A percentile compares a stretch with the other conserved stretches of the same genome.
Conservation (phyloP, 2,329 filamentous ascomycete species). For the Colletotrichum sansevieriae region DNA sequence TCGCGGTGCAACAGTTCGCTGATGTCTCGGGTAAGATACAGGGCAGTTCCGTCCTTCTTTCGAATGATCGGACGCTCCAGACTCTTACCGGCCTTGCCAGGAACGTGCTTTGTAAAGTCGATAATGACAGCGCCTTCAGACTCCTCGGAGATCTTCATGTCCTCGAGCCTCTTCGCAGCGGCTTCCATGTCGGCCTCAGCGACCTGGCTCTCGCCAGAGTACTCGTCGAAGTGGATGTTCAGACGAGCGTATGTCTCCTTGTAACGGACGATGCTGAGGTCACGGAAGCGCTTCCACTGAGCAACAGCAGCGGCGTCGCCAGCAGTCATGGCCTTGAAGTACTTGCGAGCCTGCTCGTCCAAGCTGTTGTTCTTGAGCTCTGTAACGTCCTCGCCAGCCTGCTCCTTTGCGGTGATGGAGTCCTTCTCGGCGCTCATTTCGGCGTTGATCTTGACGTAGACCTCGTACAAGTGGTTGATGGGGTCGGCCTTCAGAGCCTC, state of each 20-base stretch:
- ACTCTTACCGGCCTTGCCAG: conserved; percentile 76
- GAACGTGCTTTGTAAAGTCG: conserved; percentile 77
- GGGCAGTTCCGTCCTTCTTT: conserved; percentile 80
- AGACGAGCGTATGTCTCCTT: conserved; percentile 77
- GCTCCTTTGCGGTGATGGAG: conserved; percentile 68
- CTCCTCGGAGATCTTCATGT: conserved; percentile 75
- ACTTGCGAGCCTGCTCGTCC: conserved; percentile 81
- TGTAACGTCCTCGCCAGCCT: conserved; percentile 63
- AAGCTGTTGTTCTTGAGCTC: conserved; percentile 67
- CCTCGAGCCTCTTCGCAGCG: conserved; percentile 71
- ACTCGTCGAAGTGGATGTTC: conserved; percentile 79
- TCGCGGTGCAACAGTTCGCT: conserved; percentile 77
- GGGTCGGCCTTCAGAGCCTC: conserved; percentile 78
- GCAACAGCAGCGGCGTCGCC: conserved; percentile 71
- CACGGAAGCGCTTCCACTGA: conserved; percentile 75
- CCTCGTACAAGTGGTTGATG: conserved; percentile 85
- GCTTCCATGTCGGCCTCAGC: conserved; percentile 74
- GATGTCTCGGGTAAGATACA: conserved; percentile 84
- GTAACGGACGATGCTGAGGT: conserved; percentile 76
- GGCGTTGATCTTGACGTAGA: conserved; percentile 83
- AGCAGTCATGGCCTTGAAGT: conserved; percentile 80
- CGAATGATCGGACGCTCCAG: conserved; percentile 79
- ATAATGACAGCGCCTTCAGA: conserved; percentile 80
- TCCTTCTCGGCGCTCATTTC: conserved; percentile 77
- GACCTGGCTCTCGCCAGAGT: conserved; percentile 82